phyloP scores from a whole-genome alignment of 2,329 filamentous ascomycete species.

The Xylaria hypoxylon region DNA sequence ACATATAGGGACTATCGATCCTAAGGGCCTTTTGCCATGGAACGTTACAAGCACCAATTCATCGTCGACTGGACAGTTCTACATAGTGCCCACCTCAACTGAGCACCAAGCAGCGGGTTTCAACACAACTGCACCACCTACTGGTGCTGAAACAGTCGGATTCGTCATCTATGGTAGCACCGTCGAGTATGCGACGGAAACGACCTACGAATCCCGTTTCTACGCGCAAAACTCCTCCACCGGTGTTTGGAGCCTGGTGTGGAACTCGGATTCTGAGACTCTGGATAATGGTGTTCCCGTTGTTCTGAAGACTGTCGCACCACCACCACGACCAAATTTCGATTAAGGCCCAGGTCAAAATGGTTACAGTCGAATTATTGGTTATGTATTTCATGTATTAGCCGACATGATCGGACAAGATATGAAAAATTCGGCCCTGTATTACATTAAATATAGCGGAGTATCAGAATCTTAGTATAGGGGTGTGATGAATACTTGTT shows the following conservation, averaged over 20 bases:
- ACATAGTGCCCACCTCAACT: conserved; percentile 8
- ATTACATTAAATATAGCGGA: background rate
- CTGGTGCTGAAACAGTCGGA: conserved; percentile 13
- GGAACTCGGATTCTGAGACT: background rate
- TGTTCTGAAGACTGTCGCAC: conserved; percentile 19
- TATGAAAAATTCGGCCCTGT: background rate
- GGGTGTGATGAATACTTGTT: too few relatives aligned
- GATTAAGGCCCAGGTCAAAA: background rate
- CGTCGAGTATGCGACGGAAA: conserved; percentile 12
- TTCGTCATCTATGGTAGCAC: conserved; percentile 21
- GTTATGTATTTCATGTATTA: background rate
- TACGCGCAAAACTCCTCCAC: conserved; percentile 19
- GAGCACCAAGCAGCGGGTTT: conserved; percentile 11
- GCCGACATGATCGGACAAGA: background rate
- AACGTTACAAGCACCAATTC: conserved; percentile 17
- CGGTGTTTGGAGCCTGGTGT: conserved; percentile 15
- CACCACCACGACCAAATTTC: background rate
- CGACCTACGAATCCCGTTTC: conserved; percentile 22
- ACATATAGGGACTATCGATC: conserved; percentile 16
- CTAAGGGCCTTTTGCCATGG: conserved; percentile 3
- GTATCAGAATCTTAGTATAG: too few relatives aligned
- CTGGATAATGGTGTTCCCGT: conserved; percentile 14
- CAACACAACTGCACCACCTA: conserved; percentile 7
- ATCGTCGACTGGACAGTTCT: conserved; percentile 11
- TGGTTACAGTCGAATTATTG: background rate